Evolutionary conservation across 352 stramenopile species (phyloP), one percentile per base, ranked within the genome.

Genomic region (Globisporangium paddicum): DNA sequence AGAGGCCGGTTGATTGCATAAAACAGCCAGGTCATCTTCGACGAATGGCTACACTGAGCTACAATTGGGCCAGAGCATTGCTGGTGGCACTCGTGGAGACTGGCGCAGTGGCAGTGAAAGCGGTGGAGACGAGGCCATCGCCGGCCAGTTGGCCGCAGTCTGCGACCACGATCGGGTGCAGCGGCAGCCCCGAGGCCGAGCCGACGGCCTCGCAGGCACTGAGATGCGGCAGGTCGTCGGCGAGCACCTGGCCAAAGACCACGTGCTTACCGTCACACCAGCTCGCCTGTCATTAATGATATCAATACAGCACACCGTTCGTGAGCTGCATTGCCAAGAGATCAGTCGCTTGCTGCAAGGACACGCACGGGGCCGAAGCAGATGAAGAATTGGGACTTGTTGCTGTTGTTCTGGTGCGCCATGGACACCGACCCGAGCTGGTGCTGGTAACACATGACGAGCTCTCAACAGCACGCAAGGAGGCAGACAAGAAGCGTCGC

Each of bases 321-420:
- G 0, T 7, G 14, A 50, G 34, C n/a, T 10, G 18, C 46, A 30
- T 7, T 16, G 25, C n/a, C n/a, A n/a, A n/a, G n/a, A n/a, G n/a
- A n/a, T n/a, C n/a, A n/a, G n/a, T n/a, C n/a, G n/a, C n/a, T 44
- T 9, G 23, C 1, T 18, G 8, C 14, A 21, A 25, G 21, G 18
- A 6, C 19, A 57, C 71, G 47, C 56, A 90, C 77, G 6, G 67
- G 68, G 23, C 69, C 63, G 42, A 95, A 97, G 49, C 93, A 99
- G 62, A 99, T 98, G 77, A 99, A 99, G 79, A 99, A 99, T 73
- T 99, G 98, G 48, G 85, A 98, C 18, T 96, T 96, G 75, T 99
- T 99, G 14, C 83, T 99, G 68, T 96, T 84, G 62, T 79, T 96
- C 64, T 95, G 89, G 66, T 99, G 99, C 13, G 97, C 97, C 97